Evolutionary conservation across 495 filamentous ascomycete genomes (phyloP), one percentile per base, ranked within the genome.

Genomic region (Daldinia childiae): DNA sequence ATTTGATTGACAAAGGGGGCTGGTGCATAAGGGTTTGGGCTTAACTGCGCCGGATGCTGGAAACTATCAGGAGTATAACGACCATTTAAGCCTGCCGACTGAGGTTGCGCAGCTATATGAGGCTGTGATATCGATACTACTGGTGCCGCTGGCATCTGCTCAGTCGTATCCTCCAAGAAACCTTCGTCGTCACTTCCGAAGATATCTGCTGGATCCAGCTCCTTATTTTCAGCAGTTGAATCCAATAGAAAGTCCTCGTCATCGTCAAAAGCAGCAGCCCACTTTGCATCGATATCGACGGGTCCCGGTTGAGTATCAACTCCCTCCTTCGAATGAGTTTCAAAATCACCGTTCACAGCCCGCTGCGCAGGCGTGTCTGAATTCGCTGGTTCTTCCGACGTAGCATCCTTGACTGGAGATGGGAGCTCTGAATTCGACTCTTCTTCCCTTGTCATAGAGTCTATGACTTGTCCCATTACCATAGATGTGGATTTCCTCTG

Each of bases 201-300:
- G 69, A 91, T 88, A 0, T 83, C 84, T 15, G 86, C 83, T 2
- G 85, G 83, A 68, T 88, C 84, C 4, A 85, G 64, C 60, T 82
- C 79, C 54, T 82, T 82, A 6, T 69, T 39, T 34, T 76, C 69
- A n/a, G 74, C 63, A 27, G 69, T 63, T 2, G 77, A 69, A 14
- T 83, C 82, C 15, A 83, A 76, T 12, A 78, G 73, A 15, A 83
- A 74, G 59, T 90, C 87, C 6, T 89, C 86, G 51, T 91, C 91
- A 54, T 91, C 86, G 60, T 95, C 91, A 71, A 98, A 84, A 65
- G 92, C 91, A 48, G 90, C 92, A 72, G 93, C 84, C 95, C 95
- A 98, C 69, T 90, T 88, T 2, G 91, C 91, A 52, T 91, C 90
- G 6, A 95, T 79, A 71, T 95, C 90, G 30, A 14, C 17, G 6